phyloP scores from a whole-genome alignment of 441 rosid species.

The Metrosideros polymorpha region DNA sequence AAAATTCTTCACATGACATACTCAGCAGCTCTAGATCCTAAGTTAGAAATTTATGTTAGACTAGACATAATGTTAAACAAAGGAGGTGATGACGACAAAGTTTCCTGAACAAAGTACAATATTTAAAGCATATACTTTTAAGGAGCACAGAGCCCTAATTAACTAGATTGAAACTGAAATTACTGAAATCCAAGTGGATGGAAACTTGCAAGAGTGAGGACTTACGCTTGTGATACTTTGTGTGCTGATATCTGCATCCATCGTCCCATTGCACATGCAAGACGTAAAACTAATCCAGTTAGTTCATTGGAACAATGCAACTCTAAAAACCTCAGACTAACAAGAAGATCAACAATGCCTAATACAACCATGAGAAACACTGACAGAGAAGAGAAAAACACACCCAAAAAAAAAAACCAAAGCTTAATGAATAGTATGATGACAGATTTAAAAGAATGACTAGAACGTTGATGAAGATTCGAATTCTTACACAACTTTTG shows the following conservation, averaged over 20 bases:
- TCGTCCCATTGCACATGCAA: slow-evolving; percentile 37
- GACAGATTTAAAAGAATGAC: neutral
- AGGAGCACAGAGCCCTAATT: neutral
- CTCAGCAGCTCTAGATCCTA: neutral
- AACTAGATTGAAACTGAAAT: neutral
- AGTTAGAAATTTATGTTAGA: neutral
- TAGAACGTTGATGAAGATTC: neutral
- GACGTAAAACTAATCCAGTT: slow-evolving; percentile 20
- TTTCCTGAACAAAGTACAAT: neutral
- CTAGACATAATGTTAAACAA: neutral
- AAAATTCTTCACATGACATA: neutral
- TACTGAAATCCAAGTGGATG: neutral
- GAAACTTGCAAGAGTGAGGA: slow-evolving; percentile 2
- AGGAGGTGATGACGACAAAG: neutral
- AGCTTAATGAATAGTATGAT: neutral
- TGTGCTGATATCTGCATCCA: slow-evolving; percentile 87
- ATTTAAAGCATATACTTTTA: neutral
- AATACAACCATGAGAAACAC: neutral
- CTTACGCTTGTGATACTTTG: slow-evolving; percentile 98
- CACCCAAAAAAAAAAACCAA: neutral
- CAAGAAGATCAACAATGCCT: neutral
- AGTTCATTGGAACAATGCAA: slow-evolving; percentile 14
- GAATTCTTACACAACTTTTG: slow-evolving; percentile 88
- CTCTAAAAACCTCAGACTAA: neutral
- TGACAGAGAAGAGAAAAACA: neutral